Evolutionary conservation across 2,329 filamentous ascomycete species (phyloP).

Genomic region (Pyrenophora seminiperda): DNA sequence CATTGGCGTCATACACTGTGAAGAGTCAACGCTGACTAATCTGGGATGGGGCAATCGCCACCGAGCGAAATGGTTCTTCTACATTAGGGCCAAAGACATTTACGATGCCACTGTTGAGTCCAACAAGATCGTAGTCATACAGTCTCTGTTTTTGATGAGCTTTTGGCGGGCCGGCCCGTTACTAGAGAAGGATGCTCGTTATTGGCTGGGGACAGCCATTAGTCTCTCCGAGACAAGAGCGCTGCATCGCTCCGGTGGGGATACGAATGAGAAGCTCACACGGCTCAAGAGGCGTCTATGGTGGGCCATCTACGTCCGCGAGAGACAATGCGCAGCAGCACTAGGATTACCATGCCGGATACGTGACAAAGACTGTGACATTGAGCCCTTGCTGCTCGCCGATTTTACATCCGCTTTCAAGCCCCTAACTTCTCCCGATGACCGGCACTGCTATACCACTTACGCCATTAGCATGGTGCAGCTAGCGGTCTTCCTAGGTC

Average conservation of each 20-base stretch:
- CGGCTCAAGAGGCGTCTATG: constrained; percentile 56
- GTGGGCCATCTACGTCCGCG: constrained; percentile 61
- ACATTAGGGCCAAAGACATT: constrained; percentile 57
- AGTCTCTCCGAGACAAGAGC: constrained; percentile 58
- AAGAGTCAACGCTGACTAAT: constrained; percentile 51
- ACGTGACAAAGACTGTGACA: constrained; percentile 57
- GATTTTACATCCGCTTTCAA: constrained; percentile 48
- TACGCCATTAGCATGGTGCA: constrained; percentile 49
- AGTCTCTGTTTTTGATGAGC: constrained; percentile 60
- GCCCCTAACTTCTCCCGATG: constrained; percentile 28
- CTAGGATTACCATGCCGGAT: constrained; percentile 55
- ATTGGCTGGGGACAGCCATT: constrained; percentile 54
- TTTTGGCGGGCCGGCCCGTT: constrained; percentile 60
- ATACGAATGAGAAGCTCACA: constrained; percentile 34
- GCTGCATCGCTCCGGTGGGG: constrained; percentile 47
- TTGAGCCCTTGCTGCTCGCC: constrained; percentile 45
- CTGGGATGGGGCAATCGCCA: constrained; percentile 57
- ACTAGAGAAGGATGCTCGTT: constrained; percentile 44
- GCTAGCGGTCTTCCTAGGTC: constrained; percentile 46
- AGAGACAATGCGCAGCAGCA: constrained; percentile 55
- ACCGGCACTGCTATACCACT: constrained; percentile 42
- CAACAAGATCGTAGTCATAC: constrained; percentile 57
- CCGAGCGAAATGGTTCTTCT: constrained; percentile 58
- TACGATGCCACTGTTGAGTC: constrained; percentile 61
- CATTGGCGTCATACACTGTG: constrained; percentile 60